Percentiles rank a stretch among this genome's conserved stretches.
These are phyloP conservation scores for Nevesoporus exiguus DNA, from an alignment of 768 basidiomycete species.

Conservation along the genomic window DNA sequence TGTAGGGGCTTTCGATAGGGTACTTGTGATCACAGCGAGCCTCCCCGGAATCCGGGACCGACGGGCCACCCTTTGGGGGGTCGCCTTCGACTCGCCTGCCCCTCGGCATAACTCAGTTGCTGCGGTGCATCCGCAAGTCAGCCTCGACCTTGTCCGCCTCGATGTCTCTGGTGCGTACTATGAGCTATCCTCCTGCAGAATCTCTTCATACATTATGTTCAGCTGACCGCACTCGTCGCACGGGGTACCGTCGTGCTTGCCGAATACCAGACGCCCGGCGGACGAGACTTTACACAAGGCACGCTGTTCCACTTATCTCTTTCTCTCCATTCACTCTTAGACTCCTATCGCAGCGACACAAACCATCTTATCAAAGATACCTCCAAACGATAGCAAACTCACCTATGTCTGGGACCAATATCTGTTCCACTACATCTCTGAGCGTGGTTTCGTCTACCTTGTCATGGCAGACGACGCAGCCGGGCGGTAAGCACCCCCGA, in stretches of 20 bases:
- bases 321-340: not conserved
- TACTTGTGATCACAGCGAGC: too few species aligned
- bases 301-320: constrained; percentile 11
- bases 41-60: too few species aligned
- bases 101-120: too few species aligned
- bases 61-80: too few species aligned
- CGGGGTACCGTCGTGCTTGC: constrained; percentile 78
- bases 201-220: not conserved
- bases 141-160: not conserved
- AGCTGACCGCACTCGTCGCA: constrained; percentile 87
- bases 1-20: too few species aligned
- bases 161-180: constrained; percentile 29
- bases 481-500: constrained; percentile 54
- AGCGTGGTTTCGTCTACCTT: constrained; percentile 81
- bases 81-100: too few species aligned
- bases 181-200: not conserved
- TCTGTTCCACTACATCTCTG: constrained; percentile 91
- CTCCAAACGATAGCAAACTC: constrained; percentile 80
- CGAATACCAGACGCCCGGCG: constrained; percentile 70
- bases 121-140: too few species aligned
- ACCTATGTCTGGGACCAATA: constrained; percentile 93
- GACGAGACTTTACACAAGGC: constrained; percentile 90
- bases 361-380: constrained; percentile 92
- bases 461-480: constrained; percentile 94
- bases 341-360: constrained; percentile 56